Percentiles rank a stretch among this genome's conserved stretches.
These are phyloP conservation scores for Magnolia kwangsiensis DNA, from an alignment of 164 flowering plant genomes.

Conservation along the genomic window DNA sequence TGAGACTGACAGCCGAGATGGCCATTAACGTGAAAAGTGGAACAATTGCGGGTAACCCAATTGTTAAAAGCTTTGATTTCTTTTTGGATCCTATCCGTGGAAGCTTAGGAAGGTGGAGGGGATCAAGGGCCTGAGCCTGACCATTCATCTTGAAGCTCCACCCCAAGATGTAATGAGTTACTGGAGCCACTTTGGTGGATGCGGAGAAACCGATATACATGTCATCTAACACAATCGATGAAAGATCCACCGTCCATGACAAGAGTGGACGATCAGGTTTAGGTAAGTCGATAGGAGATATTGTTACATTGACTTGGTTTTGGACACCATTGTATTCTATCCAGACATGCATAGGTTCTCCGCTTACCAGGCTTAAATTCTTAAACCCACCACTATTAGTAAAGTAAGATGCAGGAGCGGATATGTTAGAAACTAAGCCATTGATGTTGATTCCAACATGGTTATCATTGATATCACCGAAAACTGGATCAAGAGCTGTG, in stretches of 20 bases:
- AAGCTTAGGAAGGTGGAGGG: conserved; percentile 41
- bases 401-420: conserved; percentile 10
- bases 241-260: conserved; percentile 38
- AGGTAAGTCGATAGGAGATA: conserved; percentile 16
- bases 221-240: conserved; percentile 35
- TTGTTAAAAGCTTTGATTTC: conserved; percentile 8
- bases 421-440: background rate
- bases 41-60: conserved; percentile 6
- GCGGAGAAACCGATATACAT: conserved; percentile 70
- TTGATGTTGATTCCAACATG: conserved; percentile 15
- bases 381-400: background rate
- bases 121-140: conserved; percentile 28
- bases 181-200: conserved; percentile 52
- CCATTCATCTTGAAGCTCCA: conserved; percentile 61
- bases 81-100: conserved; percentile 22
- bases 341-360: conserved; percentile 22
- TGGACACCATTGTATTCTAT: conserved; percentile 18
- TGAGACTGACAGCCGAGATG: background rate
- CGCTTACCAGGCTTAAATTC: conserved; percentile 7
- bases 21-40: background rate
- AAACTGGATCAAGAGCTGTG: background rate
- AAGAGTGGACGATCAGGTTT: conserved; percentile 51
- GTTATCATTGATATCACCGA: conserved; percentile 10
- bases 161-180: conserved; percentile 53
- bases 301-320: conserved; percentile 20